Percentiles rank a stretch among this genome's conserved stretches.
Evolutionary conservation across 2,329 filamentous ascomycete genomes (phyloP).

Genomic region (Diaporthe ampelina): DNA sequence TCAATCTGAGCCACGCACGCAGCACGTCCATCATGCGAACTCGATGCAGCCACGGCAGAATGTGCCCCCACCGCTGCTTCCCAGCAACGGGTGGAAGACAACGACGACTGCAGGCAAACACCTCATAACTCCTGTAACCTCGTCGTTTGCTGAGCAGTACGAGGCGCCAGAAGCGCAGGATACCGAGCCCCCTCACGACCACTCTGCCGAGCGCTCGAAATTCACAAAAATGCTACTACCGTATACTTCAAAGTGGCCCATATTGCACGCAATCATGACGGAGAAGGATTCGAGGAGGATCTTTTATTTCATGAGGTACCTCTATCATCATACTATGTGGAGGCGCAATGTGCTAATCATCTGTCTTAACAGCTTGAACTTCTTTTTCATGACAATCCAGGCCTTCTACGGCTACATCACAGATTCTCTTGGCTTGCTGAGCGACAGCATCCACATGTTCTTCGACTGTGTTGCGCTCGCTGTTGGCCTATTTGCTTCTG

Average conservation of each 20-base stretch:
- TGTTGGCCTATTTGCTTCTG: constrained; percentile 90
- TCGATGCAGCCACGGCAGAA: constrained; percentile 52
- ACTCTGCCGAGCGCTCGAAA: constrained; percentile 69
- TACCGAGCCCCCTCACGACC: constrained; percentile 48
- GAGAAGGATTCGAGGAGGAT: constrained; percentile 96
- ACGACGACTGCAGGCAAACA: constrained; percentile 58
- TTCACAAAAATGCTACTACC: constrained; percentile 82
- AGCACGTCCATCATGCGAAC: constrained; percentile 50
- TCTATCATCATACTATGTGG: constrained; percentile 49
- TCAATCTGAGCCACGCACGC: constrained; percentile 48
- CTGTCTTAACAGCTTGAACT: constrained; percentile 79
- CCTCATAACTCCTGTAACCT: constrained; percentile 51
- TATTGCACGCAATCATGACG: constrained; percentile 86
- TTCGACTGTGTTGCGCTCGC: constrained; percentile 95
- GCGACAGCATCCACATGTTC: constrained; percentile 99
- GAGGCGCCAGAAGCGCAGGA: constrained; percentile 46
- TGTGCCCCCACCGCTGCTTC: constrained; percentile 49
- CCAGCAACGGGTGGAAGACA: constrained; percentile 57
- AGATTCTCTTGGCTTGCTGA: constrained; percentile 93
- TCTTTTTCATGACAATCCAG: constrained; percentile 94
- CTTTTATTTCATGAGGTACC: constrained; percentile 94
- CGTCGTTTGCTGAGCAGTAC: constrained; percentile 49
- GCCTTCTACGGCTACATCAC: constrained; percentile 94
- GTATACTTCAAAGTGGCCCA: constrained; percentile 77
- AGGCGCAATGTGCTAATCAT: constrained; percentile 4